Evolutionary conservation across 2,329 filamentous ascomycete genomes (phyloP).

Genomic region (Paecilomyces sp.): DNA sequence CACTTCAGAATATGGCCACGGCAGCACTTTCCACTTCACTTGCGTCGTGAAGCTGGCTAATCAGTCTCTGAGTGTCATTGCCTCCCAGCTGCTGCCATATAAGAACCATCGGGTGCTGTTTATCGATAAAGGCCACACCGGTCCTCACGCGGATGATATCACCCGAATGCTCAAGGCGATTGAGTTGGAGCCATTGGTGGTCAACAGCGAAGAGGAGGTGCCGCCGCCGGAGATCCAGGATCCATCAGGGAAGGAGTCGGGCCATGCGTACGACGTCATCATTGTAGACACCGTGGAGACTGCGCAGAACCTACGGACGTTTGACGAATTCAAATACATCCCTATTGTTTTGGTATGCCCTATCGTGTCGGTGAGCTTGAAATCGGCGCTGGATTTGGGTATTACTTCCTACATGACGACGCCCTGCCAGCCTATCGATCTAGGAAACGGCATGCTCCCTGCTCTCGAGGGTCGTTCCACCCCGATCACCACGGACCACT

Average conservation of each 20-base stretch:
- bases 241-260: conserved; percentile 39
- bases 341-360: conserved; percentile 87
- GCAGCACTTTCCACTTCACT: conserved; percentile 90
- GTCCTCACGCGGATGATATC: conserved; percentile 66
- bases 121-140: conserved; percentile 76
- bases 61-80: conserved; percentile 64
- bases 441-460: conserved; percentile 88
- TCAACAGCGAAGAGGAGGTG: conserved; percentile 61
- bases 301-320: conserved; percentile 67
- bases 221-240: conserved; percentile 43
- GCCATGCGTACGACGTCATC: conserved; percentile 75
- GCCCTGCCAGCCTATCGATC: conserved; percentile 80
- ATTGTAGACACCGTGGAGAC: conserved; percentile 86
- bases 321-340: conserved; percentile 90
- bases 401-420: conserved; percentile 97
- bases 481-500: conserved; percentile 82
- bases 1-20: conserved; percentile 76
- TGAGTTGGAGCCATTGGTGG: conserved; percentile 69
- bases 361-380: conserved; percentile 76
- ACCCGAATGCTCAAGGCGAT: conserved; percentile 65
- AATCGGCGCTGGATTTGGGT: conserved; percentile 82
- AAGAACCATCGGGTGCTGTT: conserved; percentile 83
- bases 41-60: conserved; percentile 76
- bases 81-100: conserved; percentile 70
- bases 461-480: conserved; percentile 85